A percentile compares a stretch with the other conserved stretches of the same genome.
Conservation (phyloP, 768 basidiomycete genomes). For the Amanita inopinata region DNA sequence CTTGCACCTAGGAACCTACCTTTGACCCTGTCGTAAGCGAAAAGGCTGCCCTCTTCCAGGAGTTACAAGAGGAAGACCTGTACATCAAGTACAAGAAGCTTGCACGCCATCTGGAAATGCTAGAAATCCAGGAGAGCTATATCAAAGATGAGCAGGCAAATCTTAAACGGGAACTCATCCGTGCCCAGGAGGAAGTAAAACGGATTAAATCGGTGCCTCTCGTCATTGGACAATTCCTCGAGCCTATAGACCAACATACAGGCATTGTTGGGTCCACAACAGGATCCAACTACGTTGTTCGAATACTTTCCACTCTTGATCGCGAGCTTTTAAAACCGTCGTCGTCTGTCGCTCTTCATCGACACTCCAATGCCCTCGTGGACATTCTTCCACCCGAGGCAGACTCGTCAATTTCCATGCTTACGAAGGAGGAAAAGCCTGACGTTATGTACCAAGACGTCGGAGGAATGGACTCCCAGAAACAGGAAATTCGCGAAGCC, state of each 20-base stretch:
- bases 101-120: conserved; percentile 88
- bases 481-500: conserved; percentile 97
- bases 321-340: conserved; percentile 96
- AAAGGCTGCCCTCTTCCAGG: conserved; percentile 79
- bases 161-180: conserved; percentile 93
- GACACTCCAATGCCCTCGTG: conserved; percentile 97
- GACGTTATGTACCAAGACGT: conserved; percentile 92
- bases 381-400: conserved; percentile 98
- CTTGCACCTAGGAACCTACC: conserved; percentile 63
- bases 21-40: conserved; percentile 83
- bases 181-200: conserved; percentile 99
- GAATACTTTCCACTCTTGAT: conserved; percentile 94
- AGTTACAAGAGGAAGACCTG: conserved; percentile 86
- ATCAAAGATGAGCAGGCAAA: conserved; percentile 99
- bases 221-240: conserved; percentile 98
- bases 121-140: conserved; percentile 90
- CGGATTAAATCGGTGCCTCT: conserved; percentile 98
- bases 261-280: conserved; percentile 97
- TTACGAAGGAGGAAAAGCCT: conserved; percentile 89
- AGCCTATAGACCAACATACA: conserved; percentile 95
- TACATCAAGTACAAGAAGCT: conserved; percentile 98
- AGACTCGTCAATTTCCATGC: conserved; percentile 93
- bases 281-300: conserved; percentile 95
- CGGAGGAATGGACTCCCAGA: conserved; percentile 95
- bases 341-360: conserved; percentile 95